Conservation (phyloP, 257 asterid genomes). For the Gardenia jasminoides region DNA sequence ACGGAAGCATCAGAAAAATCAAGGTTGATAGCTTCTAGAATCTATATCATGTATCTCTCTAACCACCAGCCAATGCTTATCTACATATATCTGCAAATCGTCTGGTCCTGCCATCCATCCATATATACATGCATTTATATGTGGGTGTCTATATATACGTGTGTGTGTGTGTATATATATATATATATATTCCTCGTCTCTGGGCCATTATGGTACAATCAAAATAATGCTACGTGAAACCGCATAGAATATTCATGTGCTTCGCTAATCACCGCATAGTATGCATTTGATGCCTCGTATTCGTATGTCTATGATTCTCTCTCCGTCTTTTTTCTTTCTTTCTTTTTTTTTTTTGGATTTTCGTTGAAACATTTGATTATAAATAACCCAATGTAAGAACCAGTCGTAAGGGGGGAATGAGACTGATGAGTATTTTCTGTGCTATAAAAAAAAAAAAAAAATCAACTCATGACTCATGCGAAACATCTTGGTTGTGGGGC, state of each 20-base stretch:
- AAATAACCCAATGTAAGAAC: no score
- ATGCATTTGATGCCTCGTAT: not conserved
- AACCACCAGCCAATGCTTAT: slow-evolving; percentile 3
- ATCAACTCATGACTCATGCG: no score
- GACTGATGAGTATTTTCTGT: no score
- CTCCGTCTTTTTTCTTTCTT: no score
- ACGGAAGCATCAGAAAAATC: not conserved
- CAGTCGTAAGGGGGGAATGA: no score
- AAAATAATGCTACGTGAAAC: not conserved
- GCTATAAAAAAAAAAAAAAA: no score
- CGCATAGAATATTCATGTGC: not conserved
- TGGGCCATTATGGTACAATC: not conserved
- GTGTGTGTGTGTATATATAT: no score
- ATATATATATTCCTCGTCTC: not conserved
- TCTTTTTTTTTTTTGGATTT: no score
- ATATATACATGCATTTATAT: no score
- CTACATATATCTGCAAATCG: not conserved
- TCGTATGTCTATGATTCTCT: not conserved
- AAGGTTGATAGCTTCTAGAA: slow-evolving; percentile 7
- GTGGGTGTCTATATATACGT: no score
- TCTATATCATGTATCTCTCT: not conserved
- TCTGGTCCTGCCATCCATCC: not conserved
- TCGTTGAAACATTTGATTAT: no score
- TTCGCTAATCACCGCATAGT: no score
- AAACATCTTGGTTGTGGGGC: not conserved